Evolutionary conservation across 2,329 filamentous ascomycete genomes (phyloP).

Genomic region (Saccharata proteae): DNA sequence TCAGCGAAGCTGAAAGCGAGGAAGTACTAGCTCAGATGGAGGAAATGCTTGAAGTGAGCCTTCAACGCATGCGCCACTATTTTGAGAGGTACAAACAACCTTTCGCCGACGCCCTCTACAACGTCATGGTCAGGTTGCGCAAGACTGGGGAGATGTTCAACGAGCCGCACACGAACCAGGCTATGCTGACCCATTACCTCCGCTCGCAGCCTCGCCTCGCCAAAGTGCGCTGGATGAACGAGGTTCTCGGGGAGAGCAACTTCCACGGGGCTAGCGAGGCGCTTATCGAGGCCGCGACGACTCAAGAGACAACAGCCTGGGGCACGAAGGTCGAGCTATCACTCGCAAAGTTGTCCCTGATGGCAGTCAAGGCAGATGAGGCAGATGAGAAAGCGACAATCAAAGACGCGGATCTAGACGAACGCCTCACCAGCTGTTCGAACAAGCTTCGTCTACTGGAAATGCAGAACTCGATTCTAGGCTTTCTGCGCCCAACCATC

Average conservation of each 20-base stretch:
- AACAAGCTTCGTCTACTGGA: constrained; percentile 55
- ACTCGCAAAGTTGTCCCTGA: constrained; percentile 62
- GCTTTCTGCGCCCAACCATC: constrained; percentile 56
- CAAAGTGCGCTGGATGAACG: constrained; percentile 90
- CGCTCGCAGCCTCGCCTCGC: constrained; percentile 58
- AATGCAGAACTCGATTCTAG: constrained; percentile 69
- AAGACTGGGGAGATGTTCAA: constrained; percentile 44
- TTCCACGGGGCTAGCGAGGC: constrained; percentile 61
- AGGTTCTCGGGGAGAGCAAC: constrained; percentile 64
- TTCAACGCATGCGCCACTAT: constrained; percentile 34
- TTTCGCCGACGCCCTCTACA: constrained; percentile 69
- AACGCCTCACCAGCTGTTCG: constrained; percentile 41
- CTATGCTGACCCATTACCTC: constrained; percentile 67
- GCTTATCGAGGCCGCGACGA: constrained; percentile 56
- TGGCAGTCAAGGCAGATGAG: constrained; percentile 46
- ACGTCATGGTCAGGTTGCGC: constrained; percentile 54
- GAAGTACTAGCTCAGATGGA: constrained; percentile 16
- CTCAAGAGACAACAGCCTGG: constrained; percentile 71
- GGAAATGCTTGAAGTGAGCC: constrained; percentile 31
- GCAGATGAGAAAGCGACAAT: constrained; percentile 18
- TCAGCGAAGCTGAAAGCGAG: constrained; percentile 18
- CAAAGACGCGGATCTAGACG: constrained; percentile 32
- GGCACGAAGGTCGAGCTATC: constrained; percentile 88
- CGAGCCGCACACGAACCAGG: constrained; percentile 53
- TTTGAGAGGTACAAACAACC: constrained; percentile 54